Evolutionary conservation across 352 stramenopile species (phyloP).

Genomic region (Globisporangium cederbergense): DNA sequence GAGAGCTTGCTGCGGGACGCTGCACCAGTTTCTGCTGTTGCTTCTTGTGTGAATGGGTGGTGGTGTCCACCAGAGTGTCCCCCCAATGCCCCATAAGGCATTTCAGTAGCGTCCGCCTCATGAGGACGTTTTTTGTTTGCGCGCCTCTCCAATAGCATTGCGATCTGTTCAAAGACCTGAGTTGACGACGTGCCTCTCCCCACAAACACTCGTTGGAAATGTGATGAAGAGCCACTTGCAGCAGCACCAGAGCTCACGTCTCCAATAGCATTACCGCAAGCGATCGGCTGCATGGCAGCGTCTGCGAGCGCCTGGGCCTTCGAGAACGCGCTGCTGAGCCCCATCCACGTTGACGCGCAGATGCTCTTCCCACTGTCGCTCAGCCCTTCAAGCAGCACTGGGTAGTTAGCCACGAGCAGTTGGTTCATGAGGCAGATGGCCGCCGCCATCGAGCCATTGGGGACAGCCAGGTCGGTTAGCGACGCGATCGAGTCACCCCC

Average conservation of each 20-base stretch:
- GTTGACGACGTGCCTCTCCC: slow-evolving; percentile 9
- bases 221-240: not conserved
- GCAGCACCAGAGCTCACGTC: not conserved
- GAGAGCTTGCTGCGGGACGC: not conserved
- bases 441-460: slow-evolving; percentile 30
- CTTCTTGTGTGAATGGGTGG: not conserved
- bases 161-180: slow-evolving; percentile 15
- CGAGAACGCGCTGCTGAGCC: slow-evolving; percentile 33
- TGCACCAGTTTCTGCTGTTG: not conserved
- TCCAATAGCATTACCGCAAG: not conserved
- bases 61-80: not conserved
- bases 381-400: slow-evolving; percentile 34
- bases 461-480: slow-evolving; percentile 27
- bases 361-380: slow-evolving; percentile 51
- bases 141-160: slow-evolving; percentile 8
- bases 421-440: slow-evolving; percentile 47
- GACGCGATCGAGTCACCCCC: not conserved
- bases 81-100: not conserved
- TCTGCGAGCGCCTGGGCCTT: slow-evolving; percentile 21
- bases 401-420: slow-evolving; percentile 36
- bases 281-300: not conserved
- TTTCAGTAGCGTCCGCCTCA: not conserved
- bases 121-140: not conserved
- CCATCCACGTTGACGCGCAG: slow-evolving; percentile 27
- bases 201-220: slow-evolving; percentile 16